Base-by-base conservation (phyloP, 2,329 filamentous ascomycete species). In the Botrytis galanthina region DNA sequence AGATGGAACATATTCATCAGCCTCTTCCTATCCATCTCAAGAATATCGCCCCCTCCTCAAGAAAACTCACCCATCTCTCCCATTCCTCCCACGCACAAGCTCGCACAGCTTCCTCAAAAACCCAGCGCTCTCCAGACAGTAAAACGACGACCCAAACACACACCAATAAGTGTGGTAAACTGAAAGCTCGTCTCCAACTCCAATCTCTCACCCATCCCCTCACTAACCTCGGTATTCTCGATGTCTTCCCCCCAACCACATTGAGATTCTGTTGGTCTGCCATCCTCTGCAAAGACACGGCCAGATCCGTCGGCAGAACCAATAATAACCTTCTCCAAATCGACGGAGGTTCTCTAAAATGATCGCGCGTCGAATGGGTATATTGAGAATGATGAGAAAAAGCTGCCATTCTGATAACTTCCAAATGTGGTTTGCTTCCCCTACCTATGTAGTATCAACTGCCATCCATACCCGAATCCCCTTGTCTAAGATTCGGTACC, bases 111-210 rank as follows among this genome's bases (percentile, higher is more conserved):
- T 88, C 88, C 71, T 87, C 86, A 82, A 97, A 98, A 51, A 91
- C 87, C 82, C 88, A 92, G 74, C 92, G 87, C 84, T 99, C 96
- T 1, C 95, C 94, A 90, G 93, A 96, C 76, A 96, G 89, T 75
- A 99, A 79, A 32, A 92, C 86, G 35, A 93, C 81, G 59, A 94
- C 79, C 95, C 96, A 99, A 63, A 95, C 74, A 20, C 88, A 80
- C 29, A 93, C 89, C 76, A 97, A 81, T 26, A 91, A 81, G 80
- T 93, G 92, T 51, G 90, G 88, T 73, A 94, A 85, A 83, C 86
- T 90, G 67, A 91, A 77, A 42, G 90, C 77, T n/a, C 87, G 85
- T 62, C 84, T 83, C 35, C 84, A 80, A 48, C 84, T 83, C 79
- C 90, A 76, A 77, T 89, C 89, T 78, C 74, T 75, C 67, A 46